Conservation (phyloP, 768 basidiomycete genomes). For the Terana coerulea region DNA sequence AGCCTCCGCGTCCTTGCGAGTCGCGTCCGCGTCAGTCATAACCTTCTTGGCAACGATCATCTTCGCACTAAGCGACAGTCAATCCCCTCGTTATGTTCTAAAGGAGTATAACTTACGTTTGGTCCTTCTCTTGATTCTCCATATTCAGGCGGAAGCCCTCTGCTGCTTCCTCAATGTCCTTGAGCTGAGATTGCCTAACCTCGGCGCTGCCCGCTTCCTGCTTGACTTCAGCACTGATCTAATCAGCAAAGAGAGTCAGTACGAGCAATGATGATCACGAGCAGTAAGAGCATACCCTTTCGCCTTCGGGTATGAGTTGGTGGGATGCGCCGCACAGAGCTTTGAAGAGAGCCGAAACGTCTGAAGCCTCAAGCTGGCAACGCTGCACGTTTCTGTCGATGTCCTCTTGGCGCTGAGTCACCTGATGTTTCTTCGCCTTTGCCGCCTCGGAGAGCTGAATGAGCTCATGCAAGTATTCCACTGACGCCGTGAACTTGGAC, state of each 20-base stretch:
- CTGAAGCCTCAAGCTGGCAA: conserved; percentile 1
- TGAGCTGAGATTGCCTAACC: background rate
- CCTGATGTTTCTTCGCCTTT: background rate
- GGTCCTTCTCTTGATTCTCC: background rate
- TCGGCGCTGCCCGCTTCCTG: background rate
- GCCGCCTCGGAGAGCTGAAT: background rate
- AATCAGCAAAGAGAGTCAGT: background rate
- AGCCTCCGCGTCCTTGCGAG: background rate
- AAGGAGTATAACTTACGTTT: background rate
- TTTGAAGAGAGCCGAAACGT: background rate
- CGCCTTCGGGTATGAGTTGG: background rate
- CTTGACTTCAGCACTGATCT: background rate
- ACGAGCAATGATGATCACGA: background rate
- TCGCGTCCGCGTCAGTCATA: background rate
- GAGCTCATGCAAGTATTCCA: conserved; percentile 5
- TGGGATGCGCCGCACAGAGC: background rate
- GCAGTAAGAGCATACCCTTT: background rate
- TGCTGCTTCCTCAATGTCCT: background rate
- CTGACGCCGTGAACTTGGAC: background rate
- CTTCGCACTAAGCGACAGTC: no score
- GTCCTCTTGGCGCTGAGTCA: background rate
- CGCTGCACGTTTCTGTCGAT: background rate
- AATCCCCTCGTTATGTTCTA: no score
- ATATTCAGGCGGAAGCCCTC: background rate
- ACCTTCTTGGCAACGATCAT: no score